Percentiles rank a stretch among this genome's conserved stretches.
phyloP scores from a whole-genome alignment of 805 yeast genomes.

The Kuraishia molischiana region DNA sequence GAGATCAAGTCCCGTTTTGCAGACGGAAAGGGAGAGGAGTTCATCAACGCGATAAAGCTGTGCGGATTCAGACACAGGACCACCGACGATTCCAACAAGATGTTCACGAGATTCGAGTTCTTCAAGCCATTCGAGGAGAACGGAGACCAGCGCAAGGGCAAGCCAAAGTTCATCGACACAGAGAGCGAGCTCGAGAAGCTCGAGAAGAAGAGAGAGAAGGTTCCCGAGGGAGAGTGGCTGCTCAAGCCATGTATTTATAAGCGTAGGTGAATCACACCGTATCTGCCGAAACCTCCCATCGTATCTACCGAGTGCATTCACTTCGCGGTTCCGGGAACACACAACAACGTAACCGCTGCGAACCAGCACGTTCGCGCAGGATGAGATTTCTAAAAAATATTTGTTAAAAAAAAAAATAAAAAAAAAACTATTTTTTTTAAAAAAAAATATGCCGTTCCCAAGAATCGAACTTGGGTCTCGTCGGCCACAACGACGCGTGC shows the following conservation, averaged over 20 bases:
- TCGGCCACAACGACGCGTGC: conserved; percentile 8
- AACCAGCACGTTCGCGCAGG: too few species aligned
- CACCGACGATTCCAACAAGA: conserved; percentile 81
- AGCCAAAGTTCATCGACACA: conserved; percentile 61
- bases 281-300: too few species aligned
- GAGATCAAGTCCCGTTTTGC: conserved; percentile 90
- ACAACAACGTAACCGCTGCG: not conserved
- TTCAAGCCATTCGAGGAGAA: conserved; percentile 73
- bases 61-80: conserved; percentile 81
- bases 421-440: too few species aligned
- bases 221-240: conserved; percentile 79
- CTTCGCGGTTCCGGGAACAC: not conserved
- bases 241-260: conserved; percentile 95
- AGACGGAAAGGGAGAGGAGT: conserved; percentile 70
- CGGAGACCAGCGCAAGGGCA: conserved; percentile 48
- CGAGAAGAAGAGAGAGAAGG: conserved; percentile 38
- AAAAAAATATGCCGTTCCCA: conserved; percentile 7
- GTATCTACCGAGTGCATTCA: not conserved
- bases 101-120: conserved; percentile 93
- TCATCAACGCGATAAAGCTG: conserved; percentile 66
- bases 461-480: conserved; percentile 8
- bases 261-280: conserved; percentile 55
- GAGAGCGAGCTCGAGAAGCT: conserved; percentile 55
- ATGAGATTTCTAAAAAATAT: too few species aligned
- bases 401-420: too few species aligned